These are phyloP conservation scores for rapeseed (Brassica napus) DNA, from an alignment of 345 rosid species.

Conservation along the genomic window DNA sequence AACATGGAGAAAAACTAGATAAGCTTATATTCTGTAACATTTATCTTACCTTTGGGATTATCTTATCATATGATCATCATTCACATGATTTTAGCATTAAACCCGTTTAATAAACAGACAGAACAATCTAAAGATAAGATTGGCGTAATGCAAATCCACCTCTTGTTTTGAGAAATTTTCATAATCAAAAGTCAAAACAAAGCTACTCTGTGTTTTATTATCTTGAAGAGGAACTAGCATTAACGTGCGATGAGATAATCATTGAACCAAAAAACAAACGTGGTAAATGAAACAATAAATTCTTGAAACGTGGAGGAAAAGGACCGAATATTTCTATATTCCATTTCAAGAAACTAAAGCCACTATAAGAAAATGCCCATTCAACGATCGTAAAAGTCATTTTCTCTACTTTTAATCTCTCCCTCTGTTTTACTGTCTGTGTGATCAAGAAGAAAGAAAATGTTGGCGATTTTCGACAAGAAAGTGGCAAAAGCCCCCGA, in stretches of 20 bases:
- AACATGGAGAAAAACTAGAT: conserved; percentile 6
- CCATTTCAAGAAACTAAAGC: conserved; percentile 8
- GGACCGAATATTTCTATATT: conserved; percentile 20
- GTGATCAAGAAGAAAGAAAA: conserved; percentile 37
- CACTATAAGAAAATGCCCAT: conserved; percentile 17
- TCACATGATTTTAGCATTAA: neutral
- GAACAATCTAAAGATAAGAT: neutral
- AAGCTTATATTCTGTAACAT: conserved; percentile 1
- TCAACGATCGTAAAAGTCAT: conserved; percentile 31
- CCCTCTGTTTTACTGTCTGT: conserved; percentile 7
- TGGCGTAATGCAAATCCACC: neutral
- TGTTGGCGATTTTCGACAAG: conserved; percentile 90
- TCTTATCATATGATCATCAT: neutral
- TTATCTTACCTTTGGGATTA: neutral
- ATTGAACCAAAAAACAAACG: neutral
- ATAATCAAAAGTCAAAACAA: neutral
- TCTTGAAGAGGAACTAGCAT: neutral
- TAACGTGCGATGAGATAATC: neutral
- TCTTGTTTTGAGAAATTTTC: neutral
- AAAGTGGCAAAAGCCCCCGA: conserved; percentile 83
- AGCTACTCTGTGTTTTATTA: neutral
- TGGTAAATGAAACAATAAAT: neutral
- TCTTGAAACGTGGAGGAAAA: conserved; percentile 11
- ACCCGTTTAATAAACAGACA: neutral
- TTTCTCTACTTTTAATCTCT: conserved; percentile 10